A percentile compares a stretch with the other conserved stretches of the same genome.
phyloP scores from a whole-genome alignment of 1,139 yeast species.

The Yamadazyma spencermartinsiae region DNA sequence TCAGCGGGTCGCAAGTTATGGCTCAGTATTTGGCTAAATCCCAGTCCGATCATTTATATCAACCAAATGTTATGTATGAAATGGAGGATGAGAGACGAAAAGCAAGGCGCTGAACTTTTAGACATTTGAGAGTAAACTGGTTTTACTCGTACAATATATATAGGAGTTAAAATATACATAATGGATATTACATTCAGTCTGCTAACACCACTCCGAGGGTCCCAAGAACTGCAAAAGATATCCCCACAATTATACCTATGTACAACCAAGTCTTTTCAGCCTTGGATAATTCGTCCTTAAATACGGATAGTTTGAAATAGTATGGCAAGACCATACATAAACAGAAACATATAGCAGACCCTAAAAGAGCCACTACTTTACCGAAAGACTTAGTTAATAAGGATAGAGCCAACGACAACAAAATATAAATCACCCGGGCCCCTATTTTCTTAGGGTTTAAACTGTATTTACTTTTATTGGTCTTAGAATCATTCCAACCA shows the following conservation, averaged over 20 bases:
- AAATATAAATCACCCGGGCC: constrained; percentile 31
- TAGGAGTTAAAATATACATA: constrained; percentile 2
- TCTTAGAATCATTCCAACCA: constrained; percentile 7
- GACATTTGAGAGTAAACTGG: constrained; percentile 10
- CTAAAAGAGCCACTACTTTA: constrained; percentile 77
- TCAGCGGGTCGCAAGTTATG: constrained; percentile 74
- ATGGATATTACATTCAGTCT: not conserved
- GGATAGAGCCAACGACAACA: constrained; percentile 43
- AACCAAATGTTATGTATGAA: constrained; percentile 45
- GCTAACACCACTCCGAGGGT: constrained; percentile 27
- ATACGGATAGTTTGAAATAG: constrained; percentile 63
- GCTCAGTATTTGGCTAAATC: constrained; percentile 73
- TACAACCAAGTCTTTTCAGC: constrained; percentile 41
- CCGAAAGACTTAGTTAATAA: constrained; percentile 76
- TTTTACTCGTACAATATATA: constrained; percentile 10
- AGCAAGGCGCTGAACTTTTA: constrained; percentile 3
- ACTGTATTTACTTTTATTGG: not conserved
- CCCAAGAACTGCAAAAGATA: constrained; percentile 52
- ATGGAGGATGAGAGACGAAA: constrained; percentile 17
- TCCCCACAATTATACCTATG: constrained; percentile 46
- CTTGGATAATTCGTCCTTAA: constrained; percentile 44
- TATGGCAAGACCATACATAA: constrained; percentile 81
- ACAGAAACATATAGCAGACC: constrained; percentile 77
- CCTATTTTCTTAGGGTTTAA: constrained; percentile 6
- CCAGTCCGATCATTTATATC: constrained; percentile 62